phyloP scores from a whole-genome alignment of 495 filamentous ascomycete species.

The Bacidia rubella region DNA sequence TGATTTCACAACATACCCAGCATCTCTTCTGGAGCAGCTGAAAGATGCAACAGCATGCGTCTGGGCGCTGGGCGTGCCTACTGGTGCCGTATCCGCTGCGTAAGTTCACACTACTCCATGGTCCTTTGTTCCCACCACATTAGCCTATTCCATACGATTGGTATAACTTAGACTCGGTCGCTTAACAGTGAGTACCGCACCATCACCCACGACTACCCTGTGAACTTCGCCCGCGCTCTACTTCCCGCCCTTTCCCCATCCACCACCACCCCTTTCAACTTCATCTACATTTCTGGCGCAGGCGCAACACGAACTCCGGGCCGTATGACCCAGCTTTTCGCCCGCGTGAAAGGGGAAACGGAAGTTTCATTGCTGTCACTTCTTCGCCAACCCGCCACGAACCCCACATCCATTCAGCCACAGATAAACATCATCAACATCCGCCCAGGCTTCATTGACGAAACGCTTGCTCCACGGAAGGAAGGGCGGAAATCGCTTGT shows the following conservation, averaged over 20 bases:
- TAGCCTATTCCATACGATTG: background rate
- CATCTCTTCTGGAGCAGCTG: slow-evolving; percentile 34
- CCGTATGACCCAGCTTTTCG: slow-evolving; percentile 34
- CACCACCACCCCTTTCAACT: slow-evolving; percentile 36
- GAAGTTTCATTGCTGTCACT: slow-evolving; percentile 34
- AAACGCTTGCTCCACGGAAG: slow-evolving; percentile 25
- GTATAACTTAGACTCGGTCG: too few relatives aligned
- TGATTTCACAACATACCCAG: slow-evolving; percentile 40
- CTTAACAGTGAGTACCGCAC: slow-evolving; percentile 43
- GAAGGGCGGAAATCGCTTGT: slow-evolving; percentile 24
- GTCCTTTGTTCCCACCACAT: background rate
- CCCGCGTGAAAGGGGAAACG: slow-evolving; percentile 36
- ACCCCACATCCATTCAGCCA: background rate
- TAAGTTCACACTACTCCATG: slow-evolving; percentile 19
- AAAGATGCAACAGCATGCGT: slow-evolving; percentile 43
- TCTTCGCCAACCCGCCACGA: slow-evolving; percentile 20
- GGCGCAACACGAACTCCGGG: slow-evolving; percentile 33
- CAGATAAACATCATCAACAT: slow-evolving; percentile 25
- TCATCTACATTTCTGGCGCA: slow-evolving; percentile 45
- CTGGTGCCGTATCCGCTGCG: slow-evolving; percentile 36
- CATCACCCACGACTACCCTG: slow-evolving; percentile 43
- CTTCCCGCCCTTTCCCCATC: slow-evolving; percentile 4
- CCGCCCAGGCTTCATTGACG: slow-evolving; percentile 33
- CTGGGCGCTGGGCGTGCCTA: slow-evolving; percentile 46
- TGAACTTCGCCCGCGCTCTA: slow-evolving; percentile 41